phyloP scores from a whole-genome alignment of 805 yeast species.

The Wickerhamomyces silvicola region DNA sequence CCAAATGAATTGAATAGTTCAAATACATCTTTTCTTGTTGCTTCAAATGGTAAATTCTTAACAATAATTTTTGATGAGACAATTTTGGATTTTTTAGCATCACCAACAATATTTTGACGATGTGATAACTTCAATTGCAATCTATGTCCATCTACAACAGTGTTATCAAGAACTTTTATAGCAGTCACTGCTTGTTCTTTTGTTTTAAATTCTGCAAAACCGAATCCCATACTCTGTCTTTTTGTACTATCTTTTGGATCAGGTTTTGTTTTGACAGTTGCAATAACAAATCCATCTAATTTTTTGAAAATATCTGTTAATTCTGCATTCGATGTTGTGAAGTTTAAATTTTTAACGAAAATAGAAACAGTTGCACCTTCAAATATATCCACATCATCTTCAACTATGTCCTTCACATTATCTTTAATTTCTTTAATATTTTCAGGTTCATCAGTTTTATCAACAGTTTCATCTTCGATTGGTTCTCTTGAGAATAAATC shows the following conservation, averaged over 20 bases:
- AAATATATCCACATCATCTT: constrained; percentile 32
- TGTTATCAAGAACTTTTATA: constrained; percentile 64
- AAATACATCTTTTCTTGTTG: constrained; percentile 86
- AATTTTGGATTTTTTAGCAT: constrained; percentile 27
- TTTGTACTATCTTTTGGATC: constrained; percentile 68
- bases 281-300: constrained; percentile 73
- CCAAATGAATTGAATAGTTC: constrained; percentile 94
- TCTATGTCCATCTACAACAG: constrained; percentile 81
- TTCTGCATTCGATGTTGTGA: constrained; percentile 58
- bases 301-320: constrained; percentile 59
- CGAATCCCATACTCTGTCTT: constrained; percentile 92
- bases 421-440: constrained; percentile 14
- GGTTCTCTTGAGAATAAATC: constrained; percentile 66
- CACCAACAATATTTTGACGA: constrained; percentile 45
- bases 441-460: constrained; percentile 26
- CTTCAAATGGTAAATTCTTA: constrained; percentile 96
- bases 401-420: constrained; percentile 25
- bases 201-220: constrained; percentile 85
- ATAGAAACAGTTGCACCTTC: constrained; percentile 81
- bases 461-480: constrained; percentile 15
- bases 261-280: constrained; percentile 81
- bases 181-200: constrained; percentile 76
- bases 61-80: constrained; percentile 75
- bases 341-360: constrained; percentile 88
- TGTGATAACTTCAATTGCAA: constrained; percentile 85